Evolutionary conservation across 805 yeast species (phyloP), one percentile per base, ranked within the genome.

Genomic region (Saccharomyces paradoxus): DNA sequence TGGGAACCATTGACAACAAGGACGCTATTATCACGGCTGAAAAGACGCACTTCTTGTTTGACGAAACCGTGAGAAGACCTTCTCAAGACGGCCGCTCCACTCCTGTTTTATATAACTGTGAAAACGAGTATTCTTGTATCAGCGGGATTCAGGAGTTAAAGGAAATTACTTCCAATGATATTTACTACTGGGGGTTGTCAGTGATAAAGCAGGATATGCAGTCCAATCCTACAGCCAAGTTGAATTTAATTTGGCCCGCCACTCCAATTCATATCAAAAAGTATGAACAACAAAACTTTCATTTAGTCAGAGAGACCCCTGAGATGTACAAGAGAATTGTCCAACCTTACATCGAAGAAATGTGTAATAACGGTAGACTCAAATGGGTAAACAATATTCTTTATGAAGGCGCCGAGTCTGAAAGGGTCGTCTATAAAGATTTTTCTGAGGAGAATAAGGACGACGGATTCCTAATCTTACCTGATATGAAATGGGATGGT

Each of bases 401-500:
- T 46, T 80, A 78, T 65, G 78, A 87, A 52, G 96, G 92, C 3
- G 89, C 85, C 22, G 99, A 94, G 69, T 77, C 89, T 0, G 97
- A 90, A 41, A 72, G 88, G 21, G 82, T 92, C 17, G 77, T 90
- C 1, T 78, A 77, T 60, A 82, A 84, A 52, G 86, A 89, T 58
- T 63, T 67, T 13, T 65, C 67, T 8, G 71, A 71, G 46, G 80
- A 81, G 30, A 80, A 80, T 22, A 63, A 70, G 10, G 60, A 64
- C 1, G 68, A 67, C 31, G 90, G 91, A n/a, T 89, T 87, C 65
- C 82, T 91, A 7, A 70, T 94, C 49, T 74, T 91, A 44, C 98
- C 98, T 0, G 98, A 94, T 71, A 88, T 92, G 96, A 91, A 92
- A 69, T 94, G 99, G 99, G 97, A 92, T 67, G 84, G 87, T 2